A percentile compares a stretch with the other conserved stretches of the same genome.
These are phyloP conservation scores for Mitragyna speciosa DNA, from an alignment of 257 asterid genomes.

Conservation along the genomic window DNA sequence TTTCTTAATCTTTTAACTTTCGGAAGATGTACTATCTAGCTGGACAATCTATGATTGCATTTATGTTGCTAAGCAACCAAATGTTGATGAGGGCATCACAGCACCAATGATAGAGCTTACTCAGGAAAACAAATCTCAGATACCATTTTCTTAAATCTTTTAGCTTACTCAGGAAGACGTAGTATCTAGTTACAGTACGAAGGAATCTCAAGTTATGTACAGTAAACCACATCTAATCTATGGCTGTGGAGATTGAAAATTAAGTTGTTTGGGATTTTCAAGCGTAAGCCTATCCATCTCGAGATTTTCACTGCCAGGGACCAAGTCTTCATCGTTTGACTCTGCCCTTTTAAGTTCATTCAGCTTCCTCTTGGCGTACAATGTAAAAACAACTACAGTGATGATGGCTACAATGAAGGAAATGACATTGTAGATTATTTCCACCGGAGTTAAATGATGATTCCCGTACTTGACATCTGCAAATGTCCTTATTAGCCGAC, in stretches of 20 bases:
- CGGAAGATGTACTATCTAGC: not conserved
- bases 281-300: conserved; percentile 70
- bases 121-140: conserved; percentile 20
- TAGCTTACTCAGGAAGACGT: not conserved
- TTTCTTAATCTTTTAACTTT: conserved; percentile 11
- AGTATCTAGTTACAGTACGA: not conserved
- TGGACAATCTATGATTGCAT: too few relatives aligned
- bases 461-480: conserved; percentile 78
- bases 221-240: not conserved
- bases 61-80: conserved; percentile 29
- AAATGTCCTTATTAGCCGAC: conserved; percentile 73
- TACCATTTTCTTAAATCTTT: conserved; percentile 20
- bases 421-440: conserved; percentile 66
- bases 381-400: conserved; percentile 59
- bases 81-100: conserved; percentile 17
- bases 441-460: conserved; percentile 66
- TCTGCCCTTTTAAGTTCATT: conserved; percentile 54
- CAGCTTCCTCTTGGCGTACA: conserved; percentile 65
- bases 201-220: conserved; percentile 9
- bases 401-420: conserved; percentile 69
- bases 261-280: conserved; percentile 4
- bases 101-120: conserved; percentile 45
- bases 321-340: conserved; percentile 33
- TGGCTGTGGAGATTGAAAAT: not conserved
- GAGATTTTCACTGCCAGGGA: conserved; percentile 19